Conservation (phyloP, 345 rosid genomes). For the Balakata baccata region DNA sequence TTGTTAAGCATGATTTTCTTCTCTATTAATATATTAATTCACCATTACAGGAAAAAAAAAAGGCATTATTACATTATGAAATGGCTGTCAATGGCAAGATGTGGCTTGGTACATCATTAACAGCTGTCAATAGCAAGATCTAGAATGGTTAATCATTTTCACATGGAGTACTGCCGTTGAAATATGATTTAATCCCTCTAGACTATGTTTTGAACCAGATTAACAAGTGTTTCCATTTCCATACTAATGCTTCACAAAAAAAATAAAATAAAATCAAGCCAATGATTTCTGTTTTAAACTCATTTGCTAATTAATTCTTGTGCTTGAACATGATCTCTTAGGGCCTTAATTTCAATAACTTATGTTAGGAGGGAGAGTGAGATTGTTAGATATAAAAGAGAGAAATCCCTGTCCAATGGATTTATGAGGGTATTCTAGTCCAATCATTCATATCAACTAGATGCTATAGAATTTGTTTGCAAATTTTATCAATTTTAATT, state of each 20-base stretch:
- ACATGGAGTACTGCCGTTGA: neutral
- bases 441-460: neutral
- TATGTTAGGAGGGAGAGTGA: neutral
- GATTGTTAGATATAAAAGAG: neutral
- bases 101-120: neutral
- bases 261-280: neutral
- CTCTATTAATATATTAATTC: neutral
- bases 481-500: neutral
- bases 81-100: neutral
- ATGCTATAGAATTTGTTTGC: neutral
- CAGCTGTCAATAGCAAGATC: neutral
- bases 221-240: neutral
- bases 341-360: neutral
- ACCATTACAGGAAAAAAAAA: neutral
- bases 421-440: neutral
- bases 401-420: neutral
- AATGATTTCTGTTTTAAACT: neutral
- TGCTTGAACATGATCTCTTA: neutral
- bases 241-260: neutral
- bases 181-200: neutral
- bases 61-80: neutral
- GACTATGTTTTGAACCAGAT: neutral
- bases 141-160: neutral
- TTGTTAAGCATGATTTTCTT: constrained; percentile 15
- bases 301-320: neutral